Base-by-base conservation (phyloP, 306 rosid species). In the Prunus kanzakura region DNA sequence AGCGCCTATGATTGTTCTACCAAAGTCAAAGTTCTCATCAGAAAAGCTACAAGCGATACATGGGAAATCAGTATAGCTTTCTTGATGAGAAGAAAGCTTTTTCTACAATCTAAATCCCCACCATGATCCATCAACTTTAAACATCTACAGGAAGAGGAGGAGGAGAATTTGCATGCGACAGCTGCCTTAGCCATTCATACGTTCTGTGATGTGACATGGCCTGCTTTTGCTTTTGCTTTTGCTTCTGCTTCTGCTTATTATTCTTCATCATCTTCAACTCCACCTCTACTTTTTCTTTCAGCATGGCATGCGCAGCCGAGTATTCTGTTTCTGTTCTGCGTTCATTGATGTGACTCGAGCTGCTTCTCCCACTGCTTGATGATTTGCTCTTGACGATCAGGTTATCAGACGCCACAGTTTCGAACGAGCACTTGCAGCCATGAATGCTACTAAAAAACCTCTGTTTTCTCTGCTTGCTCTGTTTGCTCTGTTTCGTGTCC, bases 181-280 rank as follows among this genome's bases (percentile, higher is more conserved):
- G 89, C 43, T 83, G 88, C 77, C 82, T 84, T 76, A 92, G 49
- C 97, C 96, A 88, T 74, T 92, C 92, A 86, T 79, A 88, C 41
- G 92, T 90, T 87, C 97, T 83, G 79, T 84, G 92, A 86, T 89
- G 87, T 78, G 93, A 90, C 91, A 79, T 78, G 11, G 82, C 89
- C 75, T 84, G 87, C 89, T 86, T 88, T 41, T 55, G 55, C 85
- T 88, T 83, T 64, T 76, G 64, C 78, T 74, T 83, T 43, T 84
- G 80, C 72, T 81, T 63, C 25, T 13, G 43, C 46, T 2, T 69
- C 29, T 30, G 69, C 66, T 62, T 69, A 80, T 22, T 80, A 74
- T 81, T 84, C 85, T 82, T 80, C 79, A 11, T 86, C 82, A 73
- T 27, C 69, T 73, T 60, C 67, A 60, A 67, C 72, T 67, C 67